Conservation (phyloP, 257 asterid genomes). For the Handroanthus guayacan region DNA sequence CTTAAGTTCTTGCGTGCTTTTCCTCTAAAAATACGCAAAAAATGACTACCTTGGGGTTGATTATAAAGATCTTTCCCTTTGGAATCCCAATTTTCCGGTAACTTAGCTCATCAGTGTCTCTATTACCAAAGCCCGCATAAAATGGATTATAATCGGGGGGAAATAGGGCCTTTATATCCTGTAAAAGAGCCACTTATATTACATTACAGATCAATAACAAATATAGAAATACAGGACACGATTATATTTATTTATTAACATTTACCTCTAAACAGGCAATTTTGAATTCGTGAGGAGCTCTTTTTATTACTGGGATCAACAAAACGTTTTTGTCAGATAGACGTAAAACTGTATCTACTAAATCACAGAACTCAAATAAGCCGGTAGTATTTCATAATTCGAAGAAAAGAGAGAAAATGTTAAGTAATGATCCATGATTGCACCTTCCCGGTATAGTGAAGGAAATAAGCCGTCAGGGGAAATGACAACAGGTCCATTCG, state of each 20-base stretch:
- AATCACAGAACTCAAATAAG: background rate
- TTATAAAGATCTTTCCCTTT: conserved; percentile 95
- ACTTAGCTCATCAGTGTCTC: conserved; percentile 99
- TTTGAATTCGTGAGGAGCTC: conserved; percentile 99
- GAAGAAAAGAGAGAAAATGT: background rate
- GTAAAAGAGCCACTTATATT: conserved; percentile 37
- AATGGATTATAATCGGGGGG: conserved; percentile 96
- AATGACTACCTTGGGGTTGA: conserved; percentile 85
- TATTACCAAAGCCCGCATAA: conserved; percentile 97
- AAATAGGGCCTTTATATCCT: conserved; percentile 98
- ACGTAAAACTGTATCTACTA: background rate
- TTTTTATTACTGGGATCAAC: conserved; percentile 77
- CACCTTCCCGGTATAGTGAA: conserved; percentile 93
- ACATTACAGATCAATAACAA: background rate
- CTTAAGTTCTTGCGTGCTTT: background rate
- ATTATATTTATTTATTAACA: background rate
- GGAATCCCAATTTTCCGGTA: conserved; percentile 98
- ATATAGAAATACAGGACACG: background rate
- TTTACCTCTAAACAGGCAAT: conserved; percentile 98
- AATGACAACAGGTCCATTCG: conserved; percentile 97
- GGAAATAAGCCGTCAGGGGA: conserved; percentile 99
- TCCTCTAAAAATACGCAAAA: conserved; percentile 1
- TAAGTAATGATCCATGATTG: conserved; percentile 1
- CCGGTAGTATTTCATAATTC: conserved; percentile 8
- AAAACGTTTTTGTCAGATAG: conserved; percentile 28